Evolutionary conservation across 345 rosid species (phyloP).

Genomic region (Mercurialis annua): DNA sequence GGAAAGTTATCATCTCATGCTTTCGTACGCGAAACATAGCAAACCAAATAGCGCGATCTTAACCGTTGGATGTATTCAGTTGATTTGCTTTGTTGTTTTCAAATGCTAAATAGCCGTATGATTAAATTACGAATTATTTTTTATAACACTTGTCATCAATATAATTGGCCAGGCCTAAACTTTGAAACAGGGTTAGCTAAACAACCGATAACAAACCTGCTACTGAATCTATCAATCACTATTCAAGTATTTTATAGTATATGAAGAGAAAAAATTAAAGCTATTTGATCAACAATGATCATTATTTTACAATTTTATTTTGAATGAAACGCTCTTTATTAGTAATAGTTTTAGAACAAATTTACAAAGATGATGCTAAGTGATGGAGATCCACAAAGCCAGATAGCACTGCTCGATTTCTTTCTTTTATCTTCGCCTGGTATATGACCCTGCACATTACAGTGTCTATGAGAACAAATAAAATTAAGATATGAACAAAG

Average conservation of each 20-base stretch:
- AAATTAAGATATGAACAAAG: background rate
- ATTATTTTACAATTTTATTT: background rate
- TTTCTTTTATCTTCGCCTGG: slow-evolving; percentile 64
- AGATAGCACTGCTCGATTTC: slow-evolving; percentile 56
- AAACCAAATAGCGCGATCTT: too few relatives aligned
- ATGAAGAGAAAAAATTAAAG: background rate
- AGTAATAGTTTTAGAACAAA: background rate
- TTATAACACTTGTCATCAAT: too few relatives aligned
- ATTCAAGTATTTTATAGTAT: background rate
- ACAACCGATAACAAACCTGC: too few relatives aligned
- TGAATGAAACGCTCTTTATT: background rate
- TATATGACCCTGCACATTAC: slow-evolving; percentile 56
- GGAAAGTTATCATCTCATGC: background rate
- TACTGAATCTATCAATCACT: too few relatives aligned
- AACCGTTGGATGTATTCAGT: background rate
- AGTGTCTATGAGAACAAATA: background rate
- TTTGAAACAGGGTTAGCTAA: too few relatives aligned
- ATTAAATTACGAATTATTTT: too few relatives aligned
- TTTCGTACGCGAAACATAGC: background rate
- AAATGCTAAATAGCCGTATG: too few relatives aligned
- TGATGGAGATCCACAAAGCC: slow-evolving; percentile 62
- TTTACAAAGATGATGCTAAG: slow-evolving; percentile 45
- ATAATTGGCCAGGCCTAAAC: too few relatives aligned
- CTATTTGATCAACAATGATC: background rate
- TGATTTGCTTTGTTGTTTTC: too few relatives aligned